Evolutionary conservation across 148 eudicot genomes (phyloP), one percentile per base, ranked within the genome.

Genomic region (Arbutus unedo): DNA sequence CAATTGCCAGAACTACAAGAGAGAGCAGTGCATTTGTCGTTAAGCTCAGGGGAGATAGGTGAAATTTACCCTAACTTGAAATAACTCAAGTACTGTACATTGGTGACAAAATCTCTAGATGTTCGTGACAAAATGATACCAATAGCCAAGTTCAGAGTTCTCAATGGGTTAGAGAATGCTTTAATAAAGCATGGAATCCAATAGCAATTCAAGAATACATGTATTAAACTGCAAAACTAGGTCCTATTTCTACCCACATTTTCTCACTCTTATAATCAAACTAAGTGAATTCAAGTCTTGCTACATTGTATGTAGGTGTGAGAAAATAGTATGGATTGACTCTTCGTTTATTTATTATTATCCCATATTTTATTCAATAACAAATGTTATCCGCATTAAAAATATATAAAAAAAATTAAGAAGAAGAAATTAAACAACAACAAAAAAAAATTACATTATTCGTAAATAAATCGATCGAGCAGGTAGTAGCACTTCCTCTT

Each of bases 401-500:
- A 66, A 66, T 25, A 5, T 5, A 50, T 2, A 10, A 31, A 59
- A 59, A 59, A 59, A 11, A 53, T 10, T 2, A 53, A 10, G 11
- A 53, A 8, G 7, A 4, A 1, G 50, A 48, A 48, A 51, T 0
- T 1, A 53, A 3, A 4, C 15, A 3, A 54, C 6, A n/a, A 3
- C 16, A 59, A 59, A 18, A 60, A 60, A 16, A 8, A 41, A 4
- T 8, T 23, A 5, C 50, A 43, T 44, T 16, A 44, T 44, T 44
- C 19, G 23, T 71, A 11, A 15, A 71, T 5, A 71, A 43, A 48
- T 43, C 18, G 21, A 45, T 19, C n/a, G 18, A 7, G 15, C 5
- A 48, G 55, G 55, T 21, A 76, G 47, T 31, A 31, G 38, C 62
- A 76, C 79, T 53, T 57, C 57, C 3, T 49, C 78, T 74, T 74